Evolutionary conservation across 495 filamentous ascomycete species (phyloP), one percentile per base, ranked within the genome.

Genomic region (Podospora sp.): DNA sequence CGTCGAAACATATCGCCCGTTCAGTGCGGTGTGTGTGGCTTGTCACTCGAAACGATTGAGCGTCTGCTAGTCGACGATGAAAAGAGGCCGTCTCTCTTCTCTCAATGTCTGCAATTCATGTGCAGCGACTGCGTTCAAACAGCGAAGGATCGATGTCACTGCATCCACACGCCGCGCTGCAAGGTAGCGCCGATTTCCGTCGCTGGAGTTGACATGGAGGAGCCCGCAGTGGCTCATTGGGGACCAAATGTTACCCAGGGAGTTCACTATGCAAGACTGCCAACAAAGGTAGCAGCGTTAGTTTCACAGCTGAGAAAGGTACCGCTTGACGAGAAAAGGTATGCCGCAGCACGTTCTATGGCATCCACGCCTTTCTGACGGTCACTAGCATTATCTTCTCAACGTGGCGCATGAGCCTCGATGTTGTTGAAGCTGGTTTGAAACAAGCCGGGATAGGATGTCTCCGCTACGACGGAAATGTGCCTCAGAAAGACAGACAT

Each of bases 401-500:
- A 20, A 57, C n/a, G n/a, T 57, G 53, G 53, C n/a, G 53, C 12
- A 57, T 57, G 53, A 57, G 53, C 24, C 53, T 57, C n/a, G 53
- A 57, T 20, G n/a, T 57, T n/a, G 53, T 57, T 26, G 53, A 57
- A 20, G 53, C 53, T 1, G 53, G 53, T 26, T 24, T 57, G n/a
- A 26, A 24, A 26, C 53, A 26, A 24, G 24, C n/a, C 6, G 53
- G 53, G 2, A 57, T 57, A 14, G 4, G 20, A 14, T 57, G 25
- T 20, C 25, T 57, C 6, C n/a, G 53, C n/a, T 57, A 21, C 53
- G 53, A 57, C 24, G 53, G 53, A 21, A 57, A 21, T 5, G 12
- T 57, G 12, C 53, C 53, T 1, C 53, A 57, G 24, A 57, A 26
- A 57, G n/a, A 57, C 3, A n/a, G 53, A 24, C n/a, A 57, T n/a